Conservation (phyloP, 139 green algal genomes). For the Micractinium sp. region DNA sequence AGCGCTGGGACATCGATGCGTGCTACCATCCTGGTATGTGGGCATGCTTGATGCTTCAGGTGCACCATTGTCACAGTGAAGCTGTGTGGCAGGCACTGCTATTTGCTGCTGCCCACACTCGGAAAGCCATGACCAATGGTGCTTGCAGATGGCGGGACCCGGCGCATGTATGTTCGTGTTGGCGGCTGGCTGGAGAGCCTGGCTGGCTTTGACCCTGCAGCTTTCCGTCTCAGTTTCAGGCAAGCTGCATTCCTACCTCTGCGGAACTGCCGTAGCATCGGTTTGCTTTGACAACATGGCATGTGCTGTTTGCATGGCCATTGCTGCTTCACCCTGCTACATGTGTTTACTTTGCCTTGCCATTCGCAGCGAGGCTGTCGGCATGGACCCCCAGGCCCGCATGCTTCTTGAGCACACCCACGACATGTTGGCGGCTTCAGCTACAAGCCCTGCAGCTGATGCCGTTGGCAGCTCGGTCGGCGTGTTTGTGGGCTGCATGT, state of each 20-base stretch:
- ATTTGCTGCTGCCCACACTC: background rate
- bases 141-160: constrained; percentile 1
- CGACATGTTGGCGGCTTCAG: constrained; percentile 30
- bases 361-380: constrained; percentile 57
- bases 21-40: background rate
- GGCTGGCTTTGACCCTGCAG: constrained; percentile 65
- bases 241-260: background rate
- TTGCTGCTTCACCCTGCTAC: background rate
- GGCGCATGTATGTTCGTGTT: constrained; percentile 57
- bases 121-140: background rate
- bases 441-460: background rate
- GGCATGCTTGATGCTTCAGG: no score
- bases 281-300: background rate
- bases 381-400: constrained; percentile 81
- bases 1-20: constrained; percentile 28
- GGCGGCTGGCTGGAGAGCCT: constrained; percentile 64
- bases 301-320: background rate
- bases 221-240: constrained; percentile 59
- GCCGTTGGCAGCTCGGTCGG: constrained; percentile 63
- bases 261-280: constrained; percentile 60
- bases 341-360: no score
- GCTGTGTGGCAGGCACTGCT: no score
- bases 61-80: background rate
- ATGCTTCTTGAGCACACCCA: constrained; percentile 63
- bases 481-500: constrained; percentile 76